Conservation (phyloP, 2,329 filamentous ascomycete species). For the Immersiporthe knoxdaviesiana region DNA sequence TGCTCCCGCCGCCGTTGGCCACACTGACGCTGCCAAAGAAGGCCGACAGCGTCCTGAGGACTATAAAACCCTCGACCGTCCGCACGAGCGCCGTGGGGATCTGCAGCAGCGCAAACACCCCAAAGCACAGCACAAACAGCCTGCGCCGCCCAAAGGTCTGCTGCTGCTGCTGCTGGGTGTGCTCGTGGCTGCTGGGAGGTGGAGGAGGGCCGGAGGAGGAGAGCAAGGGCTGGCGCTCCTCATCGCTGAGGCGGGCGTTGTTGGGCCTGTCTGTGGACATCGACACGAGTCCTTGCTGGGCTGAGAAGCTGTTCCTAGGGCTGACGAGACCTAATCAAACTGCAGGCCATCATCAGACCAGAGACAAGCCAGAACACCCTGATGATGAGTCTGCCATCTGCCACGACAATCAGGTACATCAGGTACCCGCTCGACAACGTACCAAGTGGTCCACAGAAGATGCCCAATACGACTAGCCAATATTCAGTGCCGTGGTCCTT, state of each 20-base stretch:
- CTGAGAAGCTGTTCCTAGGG: too few relatives aligned
- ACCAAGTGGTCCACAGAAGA: too few relatives aligned
- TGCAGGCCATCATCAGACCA: neutral
- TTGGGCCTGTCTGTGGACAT: neutral
- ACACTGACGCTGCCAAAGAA: conserved; percentile 1
- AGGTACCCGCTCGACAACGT: too few relatives aligned
- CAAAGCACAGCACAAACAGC: neutral
- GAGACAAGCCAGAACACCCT: neutral
- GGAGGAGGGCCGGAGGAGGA: neutral
- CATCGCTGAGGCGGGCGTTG: neutral
- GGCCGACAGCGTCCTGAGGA: neutral
- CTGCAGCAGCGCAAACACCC: neutral
- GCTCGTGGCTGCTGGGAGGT: neutral
- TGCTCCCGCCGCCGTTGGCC: neutral
- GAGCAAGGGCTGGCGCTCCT: conserved; percentile 2
- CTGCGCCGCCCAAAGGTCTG: neutral
- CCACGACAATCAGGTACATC: too few relatives aligned
- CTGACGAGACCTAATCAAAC: too few relatives aligned
- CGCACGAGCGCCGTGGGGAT: neutral
- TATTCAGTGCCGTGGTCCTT: too few relatives aligned
- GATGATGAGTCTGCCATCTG: neutral
- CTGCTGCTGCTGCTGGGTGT: neutral
- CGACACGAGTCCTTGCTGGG: neutral
- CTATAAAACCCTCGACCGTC: neutral
- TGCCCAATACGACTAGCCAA: too few relatives aligned